A percentile compares a stretch with the other conserved stretches of the same genome.
Evolutionary conservation across 805 yeast genomes (phyloP).

Genomic region (Starmera dryadoides): DNA sequence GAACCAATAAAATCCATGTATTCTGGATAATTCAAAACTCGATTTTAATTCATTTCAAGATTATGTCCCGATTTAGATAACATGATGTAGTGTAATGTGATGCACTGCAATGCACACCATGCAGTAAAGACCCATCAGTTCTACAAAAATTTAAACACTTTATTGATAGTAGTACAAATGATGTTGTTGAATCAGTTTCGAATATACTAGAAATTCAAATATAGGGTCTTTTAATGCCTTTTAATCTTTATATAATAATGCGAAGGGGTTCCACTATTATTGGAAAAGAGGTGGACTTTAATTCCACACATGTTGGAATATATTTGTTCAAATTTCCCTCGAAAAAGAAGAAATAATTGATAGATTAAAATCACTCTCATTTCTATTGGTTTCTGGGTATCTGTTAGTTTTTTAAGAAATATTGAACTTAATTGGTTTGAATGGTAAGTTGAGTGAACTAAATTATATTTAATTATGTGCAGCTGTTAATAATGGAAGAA

Average conservation of each 20-base stretch:
- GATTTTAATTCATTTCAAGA: no score
- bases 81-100: no score
- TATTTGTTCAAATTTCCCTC: conserved; percentile 27
- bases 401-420: conserved; percentile 18
- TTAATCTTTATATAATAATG: conserved; percentile 12
- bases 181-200: neutral
- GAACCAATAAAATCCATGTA: no score
- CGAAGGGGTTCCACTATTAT: conserved; percentile 15
- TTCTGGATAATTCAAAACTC: no score
- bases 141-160: neutral
- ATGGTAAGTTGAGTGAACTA: conserved; percentile 45
- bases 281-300: conserved; percentile 11
- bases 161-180: no score
- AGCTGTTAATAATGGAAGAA: conserved; percentile 51
- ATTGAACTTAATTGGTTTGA: conserved; percentile 31
- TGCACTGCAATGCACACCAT: no score
- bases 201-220: neutral
- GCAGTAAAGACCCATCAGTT: no score
- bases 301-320: conserved; percentile 34
- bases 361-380: conserved; percentile 27
- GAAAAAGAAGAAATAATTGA: conserved; percentile 6
- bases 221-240: conserved; percentile 16
- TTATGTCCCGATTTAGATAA: no score
- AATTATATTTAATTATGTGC: conserved; percentile 58
- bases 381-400: conserved; percentile 23